Conservation (phyloP, 306 rosid genomes). For the Quercus berberidifolia region DNA sequence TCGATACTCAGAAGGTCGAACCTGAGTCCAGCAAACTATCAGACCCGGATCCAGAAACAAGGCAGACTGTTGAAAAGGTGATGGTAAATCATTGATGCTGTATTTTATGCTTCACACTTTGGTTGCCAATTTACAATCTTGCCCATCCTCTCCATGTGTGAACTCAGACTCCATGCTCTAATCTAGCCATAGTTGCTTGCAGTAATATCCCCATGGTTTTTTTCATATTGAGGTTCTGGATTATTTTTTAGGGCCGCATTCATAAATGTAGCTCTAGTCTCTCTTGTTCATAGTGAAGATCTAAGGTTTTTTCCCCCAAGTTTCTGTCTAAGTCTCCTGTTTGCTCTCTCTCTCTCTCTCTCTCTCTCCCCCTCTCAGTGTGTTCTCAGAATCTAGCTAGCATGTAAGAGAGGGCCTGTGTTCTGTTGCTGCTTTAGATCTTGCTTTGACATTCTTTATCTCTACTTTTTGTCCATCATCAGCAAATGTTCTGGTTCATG, state of each 20-base stretch:
- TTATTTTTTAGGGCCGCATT: background rate
- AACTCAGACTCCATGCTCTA: background rate
- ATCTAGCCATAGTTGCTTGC: background rate
- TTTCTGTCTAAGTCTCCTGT: background rate
- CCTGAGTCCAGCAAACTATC: slow-evolving; percentile 86
- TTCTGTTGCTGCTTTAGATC: background rate
- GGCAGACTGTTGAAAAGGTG: slow-evolving; percentile 90
- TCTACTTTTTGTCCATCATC: background rate
- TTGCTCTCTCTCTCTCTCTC: background rate
- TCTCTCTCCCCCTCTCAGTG: background rate
- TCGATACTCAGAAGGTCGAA: slow-evolving; percentile 89
- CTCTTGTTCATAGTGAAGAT: background rate
- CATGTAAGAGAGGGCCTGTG: background rate
- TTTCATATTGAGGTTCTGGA: background rate
- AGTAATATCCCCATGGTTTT: background rate
- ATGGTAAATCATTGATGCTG: slow-evolving; percentile 50
- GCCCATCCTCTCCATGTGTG: background rate
- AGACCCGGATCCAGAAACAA: slow-evolving; percentile 85
- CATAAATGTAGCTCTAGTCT: background rate
- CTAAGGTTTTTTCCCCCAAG: background rate
- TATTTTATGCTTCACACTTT: background rate
- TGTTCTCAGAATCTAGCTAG: background rate
- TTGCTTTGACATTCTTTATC: background rate
- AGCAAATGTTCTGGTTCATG: background rate
- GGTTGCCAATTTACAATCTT: background rate